Conservation (phyloP, 345 rosid species). For the Heritiera littoralis region DNA sequence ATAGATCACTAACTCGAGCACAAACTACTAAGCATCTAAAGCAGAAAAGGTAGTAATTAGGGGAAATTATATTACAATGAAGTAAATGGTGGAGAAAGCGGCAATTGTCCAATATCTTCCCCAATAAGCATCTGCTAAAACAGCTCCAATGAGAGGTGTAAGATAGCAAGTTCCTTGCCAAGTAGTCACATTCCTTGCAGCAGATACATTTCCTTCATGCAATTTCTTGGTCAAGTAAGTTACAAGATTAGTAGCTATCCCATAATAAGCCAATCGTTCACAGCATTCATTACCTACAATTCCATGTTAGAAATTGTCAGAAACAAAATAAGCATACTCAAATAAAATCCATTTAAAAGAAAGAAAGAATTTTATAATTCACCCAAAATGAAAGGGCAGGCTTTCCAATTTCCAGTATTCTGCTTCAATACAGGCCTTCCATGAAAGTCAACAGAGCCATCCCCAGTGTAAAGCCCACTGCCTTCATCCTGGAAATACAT, state of each 20-base stretch:
- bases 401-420: slow-evolving; percentile 93
- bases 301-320: slow-evolving; percentile 18
- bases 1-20: background rate
- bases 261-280: slow-evolving; percentile 91
- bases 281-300: slow-evolving; percentile 85
- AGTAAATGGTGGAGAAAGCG: slow-evolving; percentile 75
- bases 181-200: slow-evolving; percentile 85
- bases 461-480: slow-evolving; percentile 63
- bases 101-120: slow-evolving; percentile 99
- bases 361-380: slow-evolving; percentile 8
- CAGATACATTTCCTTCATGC: slow-evolving; percentile 87
- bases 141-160: slow-evolving; percentile 89
- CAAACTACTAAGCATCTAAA: background rate
- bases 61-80: slow-evolving; percentile 47
- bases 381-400: slow-evolving; percentile 94
- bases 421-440: slow-evolving; percentile 80
- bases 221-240: slow-evolving; percentile 75
- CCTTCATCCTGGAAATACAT: slow-evolving; percentile 39
- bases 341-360: background rate
- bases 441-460: slow-evolving; percentile 79
- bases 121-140: slow-evolving; percentile 93
- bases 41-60: background rate
- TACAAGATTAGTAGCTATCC: slow-evolving; percentile 86
- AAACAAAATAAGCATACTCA: background rate
- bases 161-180: slow-evolving; percentile 95